Conservation (phyloP, 2,329 filamentous ascomycete genomes). For the Colletotrichum spaethianum region DNA sequence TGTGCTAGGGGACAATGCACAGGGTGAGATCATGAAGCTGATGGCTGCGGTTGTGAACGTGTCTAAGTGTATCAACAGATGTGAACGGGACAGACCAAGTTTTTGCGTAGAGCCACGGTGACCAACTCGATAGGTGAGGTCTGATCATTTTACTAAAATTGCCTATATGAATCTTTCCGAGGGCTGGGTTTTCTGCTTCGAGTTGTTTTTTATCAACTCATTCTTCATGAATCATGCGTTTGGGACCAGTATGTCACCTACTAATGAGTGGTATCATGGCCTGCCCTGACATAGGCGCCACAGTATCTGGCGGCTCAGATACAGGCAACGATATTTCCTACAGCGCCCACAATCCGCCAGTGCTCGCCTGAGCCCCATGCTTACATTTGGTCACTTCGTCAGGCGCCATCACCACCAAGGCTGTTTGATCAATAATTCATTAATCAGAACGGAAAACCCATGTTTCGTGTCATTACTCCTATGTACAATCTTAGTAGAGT, state of each 20-base stretch:
- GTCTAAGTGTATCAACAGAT: neutral
- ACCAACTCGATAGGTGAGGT: neutral
- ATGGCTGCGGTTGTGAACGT: neutral
- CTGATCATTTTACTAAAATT: neutral
- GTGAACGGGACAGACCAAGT: neutral
- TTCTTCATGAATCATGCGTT: neutral
- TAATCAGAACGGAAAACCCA: neutral
- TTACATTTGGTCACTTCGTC: neutral
- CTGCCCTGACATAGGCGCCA: neutral
- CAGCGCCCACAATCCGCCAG: neutral
- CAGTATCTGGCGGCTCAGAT: neutral
- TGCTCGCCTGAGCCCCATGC: neutral
- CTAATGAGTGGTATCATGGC: neutral
- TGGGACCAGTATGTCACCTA: neutral
- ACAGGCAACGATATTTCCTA: neutral
- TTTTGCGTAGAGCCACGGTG: neutral
- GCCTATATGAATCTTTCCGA: neutral
- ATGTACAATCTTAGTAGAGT: neutral
- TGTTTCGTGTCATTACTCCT: too few relatives aligned
- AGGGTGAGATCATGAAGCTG: neutral
- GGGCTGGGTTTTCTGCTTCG: neutral
- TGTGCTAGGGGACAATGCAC: too few relatives aligned
- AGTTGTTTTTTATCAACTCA: neutral
- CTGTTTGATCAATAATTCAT: neutral
- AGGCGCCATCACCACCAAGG: neutral